Conservation (phyloP, 495 filamentous ascomycete species). For the Hypomontagnella submonticulosa region DNA sequence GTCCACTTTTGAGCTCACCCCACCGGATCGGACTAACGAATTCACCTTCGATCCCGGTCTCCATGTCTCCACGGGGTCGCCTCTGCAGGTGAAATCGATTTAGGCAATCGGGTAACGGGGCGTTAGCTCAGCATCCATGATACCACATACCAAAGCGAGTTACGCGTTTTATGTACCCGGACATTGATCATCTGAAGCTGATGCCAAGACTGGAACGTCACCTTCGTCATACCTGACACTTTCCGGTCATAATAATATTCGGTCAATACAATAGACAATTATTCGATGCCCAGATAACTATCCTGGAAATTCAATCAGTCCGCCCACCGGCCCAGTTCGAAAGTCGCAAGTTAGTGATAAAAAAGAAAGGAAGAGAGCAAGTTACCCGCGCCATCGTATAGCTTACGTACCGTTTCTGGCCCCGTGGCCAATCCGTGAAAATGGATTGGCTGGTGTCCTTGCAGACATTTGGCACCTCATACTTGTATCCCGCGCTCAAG, state of each 20-base stretch:
- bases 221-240: conserved; percentile 25
- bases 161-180: conserved; percentile 8
- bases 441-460: conserved; percentile 42
- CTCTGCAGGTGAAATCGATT: not conserved
- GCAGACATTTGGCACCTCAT: conserved; percentile 46
- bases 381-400: conserved; percentile 10
- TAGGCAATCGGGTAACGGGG: conserved; percentile 14
- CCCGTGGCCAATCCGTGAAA: conserved; percentile 33
- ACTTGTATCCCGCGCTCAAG: conserved; percentile 42
- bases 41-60: conserved; percentile 15
- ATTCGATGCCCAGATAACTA: not conserved
- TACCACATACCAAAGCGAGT: not conserved
- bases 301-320: conserved; percentile 2
- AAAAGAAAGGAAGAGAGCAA: conserved; percentile 23
- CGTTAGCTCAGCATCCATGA: not conserved
- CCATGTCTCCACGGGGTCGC: no score
- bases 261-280: conserved; percentile 11
- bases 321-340: conserved; percentile 26
- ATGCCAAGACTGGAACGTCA: conserved; percentile 35
- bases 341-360: conserved; percentile 14
- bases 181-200: conserved; percentile 37
- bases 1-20: not conserved
- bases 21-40: conserved; percentile 20
- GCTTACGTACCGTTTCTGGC: conserved; percentile 2
- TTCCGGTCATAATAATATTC: conserved; percentile 24